Evolutionary conservation across 768 basidiomycete species (phyloP), one percentile per base, ranked within the genome.

Genomic region (Leccinum rimulosum): DNA sequence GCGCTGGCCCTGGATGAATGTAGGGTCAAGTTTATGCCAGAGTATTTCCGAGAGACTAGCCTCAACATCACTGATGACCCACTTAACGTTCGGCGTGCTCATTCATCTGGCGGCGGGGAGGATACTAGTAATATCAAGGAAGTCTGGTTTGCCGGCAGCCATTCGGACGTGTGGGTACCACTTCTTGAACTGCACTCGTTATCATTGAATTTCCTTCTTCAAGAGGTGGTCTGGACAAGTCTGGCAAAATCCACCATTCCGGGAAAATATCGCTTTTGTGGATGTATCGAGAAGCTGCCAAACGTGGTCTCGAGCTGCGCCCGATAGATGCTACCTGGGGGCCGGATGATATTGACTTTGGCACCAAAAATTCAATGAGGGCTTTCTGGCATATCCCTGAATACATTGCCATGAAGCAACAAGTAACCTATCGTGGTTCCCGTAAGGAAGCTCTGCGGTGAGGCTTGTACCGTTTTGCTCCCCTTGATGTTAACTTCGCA

Each of bases 111-210:
- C 17, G 7, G 38, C 17, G 17, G 7, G 0, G 17, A 40, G 38
- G 17, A 40, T 15, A 11, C 35, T 15, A 40, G 38, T 5, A 85
- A 84, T 86, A 19, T 50, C 4, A 31, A 27, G 30, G 50, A 50
- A 31, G 50, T 50, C 10, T 50, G 50, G 50, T 50, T 50, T 31
- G 50, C 50, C 3, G 50, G 50, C 6, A 31, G 50, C n/a, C 50
- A 50, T n/a, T 31, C 50, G 17, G 75, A 76, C 62, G 63, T 51
- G 75, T 73, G 31, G 12, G 60, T 54, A 10, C 25, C 17, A 17
- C 8, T 33, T 38, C 12, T 1, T 6, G 27, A 19, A 4, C 4
- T 3, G 6, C 3, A 27, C 40, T 28, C 1, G 40, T n/a, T 12
- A 1, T 28, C 4, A 28, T 9, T n/a, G 11, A 33, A 5, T 3